These are phyloP conservation scores for Alloascoidea africana DNA, from an alignment of 805 yeast genomes.

Conservation along the genomic window DNA sequence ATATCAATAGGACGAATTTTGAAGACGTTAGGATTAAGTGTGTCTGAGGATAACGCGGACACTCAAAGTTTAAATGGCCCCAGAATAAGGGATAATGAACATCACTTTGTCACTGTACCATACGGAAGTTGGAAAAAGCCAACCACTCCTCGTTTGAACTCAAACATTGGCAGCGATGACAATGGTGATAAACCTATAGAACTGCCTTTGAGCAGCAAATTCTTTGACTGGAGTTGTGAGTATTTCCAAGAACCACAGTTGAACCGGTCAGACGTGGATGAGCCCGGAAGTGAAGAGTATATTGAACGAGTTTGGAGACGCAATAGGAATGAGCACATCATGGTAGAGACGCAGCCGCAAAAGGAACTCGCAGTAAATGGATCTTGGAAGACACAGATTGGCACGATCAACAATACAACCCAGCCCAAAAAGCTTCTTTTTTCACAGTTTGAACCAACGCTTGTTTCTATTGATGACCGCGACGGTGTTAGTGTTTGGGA, in stretches of 20 bases:
- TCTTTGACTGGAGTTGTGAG: conserved; percentile 42
- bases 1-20: not conserved
- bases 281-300: conserved; percentile 82
- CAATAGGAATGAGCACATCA: conserved; percentile 73
- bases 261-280: conserved; percentile 71
- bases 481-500: conserved; percentile 81
- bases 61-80: not conserved
- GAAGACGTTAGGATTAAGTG: not conserved
- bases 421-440: conserved; percentile 71
- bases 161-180: conserved; percentile 9
- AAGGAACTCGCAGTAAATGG: conserved; percentile 73
- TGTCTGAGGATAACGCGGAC: not conserved
- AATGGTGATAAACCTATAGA: conserved; percentile 9
- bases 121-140: conserved; percentile 18
- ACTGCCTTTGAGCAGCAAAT: conserved; percentile 18
- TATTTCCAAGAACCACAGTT: conserved; percentile 95
- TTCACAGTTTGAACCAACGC: conserved; percentile 79
- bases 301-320: conserved; percentile 78
- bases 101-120: conserved; percentile 11
- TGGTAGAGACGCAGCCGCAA: conserved; percentile 82
- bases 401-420: conserved; percentile 51
- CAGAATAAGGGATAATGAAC: not conserved
- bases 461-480: conserved; percentile 70
- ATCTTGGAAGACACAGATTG: conserved; percentile 59
- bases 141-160: conserved; percentile 11